Percentiles rank a stretch among this genome's conserved stretches.
These are phyloP conservation scores for Cercospora brassicicola DNA, from an alignment of 2,329 filamentous ascomycete species.

Conservation along the genomic window DNA sequence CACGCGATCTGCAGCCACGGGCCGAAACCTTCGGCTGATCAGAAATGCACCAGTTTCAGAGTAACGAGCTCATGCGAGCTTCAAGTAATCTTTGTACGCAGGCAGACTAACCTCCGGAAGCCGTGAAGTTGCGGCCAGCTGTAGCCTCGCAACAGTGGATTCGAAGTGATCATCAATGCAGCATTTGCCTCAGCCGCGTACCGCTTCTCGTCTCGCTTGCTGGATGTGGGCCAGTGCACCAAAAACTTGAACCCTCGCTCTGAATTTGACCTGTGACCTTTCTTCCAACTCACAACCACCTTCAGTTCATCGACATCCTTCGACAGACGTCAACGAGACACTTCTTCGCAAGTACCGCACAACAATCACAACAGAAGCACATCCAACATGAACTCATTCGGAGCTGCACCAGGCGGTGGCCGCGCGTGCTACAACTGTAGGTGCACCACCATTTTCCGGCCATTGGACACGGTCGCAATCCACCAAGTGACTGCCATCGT, in stretches of 20 bases:
- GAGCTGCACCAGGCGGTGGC: constrained; percentile 41
- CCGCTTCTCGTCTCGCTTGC: constrained; percentile 6
- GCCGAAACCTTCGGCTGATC: constrained; percentile 3
- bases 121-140: background rate
- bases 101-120: background rate
- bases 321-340: constrained; percentile 12
- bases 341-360: background rate
- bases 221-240: constrained; percentile 6
- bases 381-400: constrained; percentile 50
- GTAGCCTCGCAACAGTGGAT: background rate
- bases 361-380: constrained; percentile 16
- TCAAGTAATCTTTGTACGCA: background rate
- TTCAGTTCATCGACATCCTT: background rate
- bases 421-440: constrained; percentile 62
- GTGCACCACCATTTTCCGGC: constrained; percentile 32
- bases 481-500: background rate
- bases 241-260: constrained; percentile 3
- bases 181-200: background rate
- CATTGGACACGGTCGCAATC: background rate
- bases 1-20: constrained; percentile 3
- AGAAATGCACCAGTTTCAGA: constrained; percentile 6
- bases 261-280: constrained; percentile 9
- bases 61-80: background rate
- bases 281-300: constrained; percentile 3
- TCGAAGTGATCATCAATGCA: background rate